phyloP scores from a whole-genome alignment of 2,329 filamentous ascomycete species.

The Talaromyces sp. region DNA sequence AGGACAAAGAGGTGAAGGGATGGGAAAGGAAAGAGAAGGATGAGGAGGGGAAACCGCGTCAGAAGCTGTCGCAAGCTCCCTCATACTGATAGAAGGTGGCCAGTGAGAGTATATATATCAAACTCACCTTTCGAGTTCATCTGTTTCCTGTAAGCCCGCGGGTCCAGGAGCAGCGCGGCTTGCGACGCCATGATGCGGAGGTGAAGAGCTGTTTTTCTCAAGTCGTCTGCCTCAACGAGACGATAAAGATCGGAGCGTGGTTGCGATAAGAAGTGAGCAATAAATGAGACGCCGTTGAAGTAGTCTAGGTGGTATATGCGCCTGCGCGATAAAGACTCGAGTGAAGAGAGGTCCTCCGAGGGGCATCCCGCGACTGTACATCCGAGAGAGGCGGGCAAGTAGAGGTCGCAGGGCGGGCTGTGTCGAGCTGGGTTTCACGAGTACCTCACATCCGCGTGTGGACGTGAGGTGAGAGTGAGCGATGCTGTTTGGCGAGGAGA shows the following conservation, averaged over 20 bases:
- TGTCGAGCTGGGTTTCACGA: not conserved
- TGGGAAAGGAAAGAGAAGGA: not conserved
- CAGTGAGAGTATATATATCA: constrained; percentile 5
- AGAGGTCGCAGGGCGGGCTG: not conserved
- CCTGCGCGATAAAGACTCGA: constrained; percentile 1
- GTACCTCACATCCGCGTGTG: constrained; percentile 13
- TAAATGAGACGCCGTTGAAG: not conserved
- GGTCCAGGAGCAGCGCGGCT: constrained; percentile 40
- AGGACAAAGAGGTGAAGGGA: not conserved
- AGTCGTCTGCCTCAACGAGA: not conserved
- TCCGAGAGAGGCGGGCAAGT: constrained; percentile 1
- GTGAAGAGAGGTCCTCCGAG: constrained; percentile 6
- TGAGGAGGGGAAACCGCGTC: not conserved
- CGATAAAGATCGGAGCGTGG: not conserved
- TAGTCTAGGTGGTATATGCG: not conserved
- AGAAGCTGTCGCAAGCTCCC: not conserved
- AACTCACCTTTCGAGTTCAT: constrained; percentile 27
- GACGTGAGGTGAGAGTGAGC: constrained; percentile 10
- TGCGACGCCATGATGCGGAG: constrained; percentile 30
- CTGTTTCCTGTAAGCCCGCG: constrained; percentile 35
- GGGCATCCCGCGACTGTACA: constrained; percentile 8
- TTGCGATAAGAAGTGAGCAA: not conserved
- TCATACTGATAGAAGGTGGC: not conserved
- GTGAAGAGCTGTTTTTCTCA: not conserved
- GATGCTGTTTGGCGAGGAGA: not conserved